A percentile compares a stretch with the other conserved stretches of the same genome.
phyloP scores from a whole-genome alignment of 1,139 yeast genomes.

The Geotrichum klebahnii region DNA sequence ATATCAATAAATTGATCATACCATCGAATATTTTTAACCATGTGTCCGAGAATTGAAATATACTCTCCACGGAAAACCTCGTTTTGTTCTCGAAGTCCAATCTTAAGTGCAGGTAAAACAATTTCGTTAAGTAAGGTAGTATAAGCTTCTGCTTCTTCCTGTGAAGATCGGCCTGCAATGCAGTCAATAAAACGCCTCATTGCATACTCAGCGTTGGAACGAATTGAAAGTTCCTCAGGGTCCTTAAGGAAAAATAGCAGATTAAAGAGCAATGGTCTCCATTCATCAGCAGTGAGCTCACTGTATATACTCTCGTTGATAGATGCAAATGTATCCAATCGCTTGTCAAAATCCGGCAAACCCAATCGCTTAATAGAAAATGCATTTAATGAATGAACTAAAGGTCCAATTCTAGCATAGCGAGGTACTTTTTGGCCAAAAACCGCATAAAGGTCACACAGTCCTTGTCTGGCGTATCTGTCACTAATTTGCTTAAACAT shows the following conservation, averaged over 20 bases:
- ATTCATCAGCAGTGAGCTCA: slow-evolving; percentile 52
- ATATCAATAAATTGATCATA: slow-evolving; percentile 50
- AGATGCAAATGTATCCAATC: slow-evolving; percentile 62
- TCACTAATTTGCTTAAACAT: slow-evolving; percentile 59
- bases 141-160: slow-evolving; percentile 35
- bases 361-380: slow-evolving; percentile 59
- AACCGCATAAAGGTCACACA: slow-evolving; percentile 56
- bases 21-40: slow-evolving; percentile 43
- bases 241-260: slow-evolving; percentile 70
- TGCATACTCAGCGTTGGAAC: slow-evolving; percentile 71
- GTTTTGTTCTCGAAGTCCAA: slow-evolving; percentile 60
- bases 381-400: slow-evolving; percentile 66
- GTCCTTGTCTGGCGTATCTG: slow-evolving; percentile 54
- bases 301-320: slow-evolving; percentile 56
- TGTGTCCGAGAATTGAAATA: slow-evolving; percentile 59
- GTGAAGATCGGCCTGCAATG: slow-evolving; percentile 27
- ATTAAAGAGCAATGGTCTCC: slow-evolving; percentile 75
- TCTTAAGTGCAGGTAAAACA: slow-evolving; percentile 61
- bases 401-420: slow-evolving; percentile 45
- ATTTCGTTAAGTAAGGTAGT: slow-evolving; percentile 48
- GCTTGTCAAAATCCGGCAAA: slow-evolving; percentile 73
- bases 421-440: slow-evolving; percentile 54
- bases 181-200: slow-evolving; percentile 63
- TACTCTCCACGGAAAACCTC: slow-evolving; percentile 72
- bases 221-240: slow-evolving; percentile 71